These are phyloP conservation scores for Artemisia tridentata DNA, from an alignment of 129 eudicot genomes.

Conservation along the genomic window DNA sequence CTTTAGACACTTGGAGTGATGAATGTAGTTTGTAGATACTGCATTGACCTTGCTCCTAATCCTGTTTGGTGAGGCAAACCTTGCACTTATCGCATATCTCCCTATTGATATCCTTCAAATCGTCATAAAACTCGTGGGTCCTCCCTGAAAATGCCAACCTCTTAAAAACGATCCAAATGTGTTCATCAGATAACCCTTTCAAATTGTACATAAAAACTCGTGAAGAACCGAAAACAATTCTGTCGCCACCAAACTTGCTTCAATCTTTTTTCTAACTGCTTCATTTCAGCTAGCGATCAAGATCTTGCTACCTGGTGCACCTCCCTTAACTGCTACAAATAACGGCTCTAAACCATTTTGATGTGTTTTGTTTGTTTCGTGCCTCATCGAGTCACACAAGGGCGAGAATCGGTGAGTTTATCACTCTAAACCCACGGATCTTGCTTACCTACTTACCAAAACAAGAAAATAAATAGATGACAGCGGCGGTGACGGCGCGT, in stretches of 20 bases:
- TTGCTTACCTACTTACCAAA: too few species aligned
- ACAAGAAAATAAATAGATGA: too few species aligned
- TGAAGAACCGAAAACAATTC: background rate
- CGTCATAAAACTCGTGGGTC: background rate
- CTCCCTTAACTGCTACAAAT: background rate
- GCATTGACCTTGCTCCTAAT: too few species aligned
- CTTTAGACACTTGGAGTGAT: too few species aligned
- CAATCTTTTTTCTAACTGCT: slow-evolving; percentile 8
- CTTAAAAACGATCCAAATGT: background rate
- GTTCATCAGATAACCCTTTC: background rate
- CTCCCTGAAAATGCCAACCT: slow-evolving; percentile 15
- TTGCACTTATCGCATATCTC: slow-evolving; percentile 4
- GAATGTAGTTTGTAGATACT: too few species aligned
- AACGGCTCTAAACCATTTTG: background rate
- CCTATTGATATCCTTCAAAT: background rate
- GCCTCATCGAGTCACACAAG: too few species aligned
- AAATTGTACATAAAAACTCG: background rate
- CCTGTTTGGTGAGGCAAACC: slow-evolving; percentile 24
- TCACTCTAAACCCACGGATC: too few species aligned
- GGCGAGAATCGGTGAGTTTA: too few species aligned
- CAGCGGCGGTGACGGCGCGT: too few species aligned
- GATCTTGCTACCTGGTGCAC: slow-evolving; percentile 21
- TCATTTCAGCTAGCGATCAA: slow-evolving; percentile 13
- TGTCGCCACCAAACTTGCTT: background rate
- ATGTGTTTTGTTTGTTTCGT: too few species aligned